Evolutionary conservation across 2,329 filamentous ascomycete genomes (phyloP), one percentile per base, ranked within the genome.

Genomic region (Aspergillus uvarum): DNA sequence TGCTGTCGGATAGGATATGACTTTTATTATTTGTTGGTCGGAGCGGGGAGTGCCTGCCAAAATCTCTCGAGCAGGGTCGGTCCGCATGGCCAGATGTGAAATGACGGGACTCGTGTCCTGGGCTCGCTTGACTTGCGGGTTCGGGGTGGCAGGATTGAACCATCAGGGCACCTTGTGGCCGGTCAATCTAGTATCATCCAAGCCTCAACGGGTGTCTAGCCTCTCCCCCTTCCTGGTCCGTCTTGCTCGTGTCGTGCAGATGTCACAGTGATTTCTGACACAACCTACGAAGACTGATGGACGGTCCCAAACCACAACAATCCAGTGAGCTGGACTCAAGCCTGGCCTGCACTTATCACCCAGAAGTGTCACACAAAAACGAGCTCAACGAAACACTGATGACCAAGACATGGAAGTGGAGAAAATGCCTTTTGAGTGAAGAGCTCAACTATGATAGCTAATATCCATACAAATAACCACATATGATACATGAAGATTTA

Each of bases 381-480:
- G 38, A 44, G 14, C n/a, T 4, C 32, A 12, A 42, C 38, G 14
- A 42, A 42, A 44, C 6, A 21, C 42, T 24, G 35, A 53, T 29
- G 51, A 58, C 50, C 51, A 32, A 51, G 50, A 48, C 35, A 35
- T 19, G 38, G 26, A n/a, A n/a, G 49, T 51, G 35, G 47, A 56
- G 44, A 50, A 47, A 47, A 31, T 58, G 32, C 48, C 32, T 24
- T 19, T 53, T 60, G 70, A 71, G 67, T 64, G 70, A 72, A 67
- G 69, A 65, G 64, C 57, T 65, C 47, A 55, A 51, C 63, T 57
- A 61, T 51, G 55, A 47, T 51, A 54, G 49, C 29, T 60, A 59
- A 60, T 22, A 52, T 54, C 50, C 54, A 54, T 61, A 62, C 56
- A 62, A 62, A 29, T 42, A 54, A 47, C 54, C 35, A 67, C 49